phyloP scores from a whole-genome alignment of 83 land plant species.

The Picea mariana region DNA sequence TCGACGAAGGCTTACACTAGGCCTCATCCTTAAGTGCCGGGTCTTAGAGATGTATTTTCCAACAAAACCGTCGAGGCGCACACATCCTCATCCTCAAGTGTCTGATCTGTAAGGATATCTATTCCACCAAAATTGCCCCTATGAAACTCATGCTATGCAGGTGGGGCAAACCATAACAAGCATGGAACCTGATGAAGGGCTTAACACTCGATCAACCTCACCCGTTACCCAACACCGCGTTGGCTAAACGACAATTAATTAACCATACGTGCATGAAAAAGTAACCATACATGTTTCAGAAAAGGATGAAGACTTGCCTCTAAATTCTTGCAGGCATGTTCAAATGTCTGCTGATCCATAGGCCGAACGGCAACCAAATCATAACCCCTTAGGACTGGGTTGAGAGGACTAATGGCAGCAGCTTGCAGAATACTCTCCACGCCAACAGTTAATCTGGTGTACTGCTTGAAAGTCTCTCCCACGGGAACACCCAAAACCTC shows the following conservation, averaged over 20 bases:
- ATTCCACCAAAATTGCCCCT: too few relatives aligned
- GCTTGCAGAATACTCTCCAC: constrained; percentile 38
- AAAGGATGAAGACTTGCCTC: constrained; percentile 42
- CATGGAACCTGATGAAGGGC: neutral
- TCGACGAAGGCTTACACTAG: too few relatives aligned
- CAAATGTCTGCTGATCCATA: constrained; percentile 49
- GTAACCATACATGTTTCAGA: neutral
- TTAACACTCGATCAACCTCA: too few relatives aligned
- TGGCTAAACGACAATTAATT: too few relatives aligned
- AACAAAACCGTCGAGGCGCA: too few relatives aligned
- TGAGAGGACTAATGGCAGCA: constrained; percentile 29
- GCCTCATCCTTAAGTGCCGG: too few relatives aligned
- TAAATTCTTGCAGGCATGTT: constrained; percentile 54
- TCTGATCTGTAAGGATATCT: too few relatives aligned
- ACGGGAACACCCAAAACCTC: constrained; percentile 50
- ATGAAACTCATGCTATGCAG: too few relatives aligned
- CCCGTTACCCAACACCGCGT: too few relatives aligned
- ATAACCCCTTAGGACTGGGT: constrained; percentile 57
- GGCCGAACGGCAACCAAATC: constrained; percentile 69
- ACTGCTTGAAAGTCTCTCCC: constrained; percentile 63
- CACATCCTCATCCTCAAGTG: too few relatives aligned
- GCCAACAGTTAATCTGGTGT: constrained; percentile 59
- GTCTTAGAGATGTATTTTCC: too few relatives aligned
- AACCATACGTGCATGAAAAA: neutral
- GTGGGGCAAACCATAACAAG: neutral